These are phyloP conservation scores for Ramularia endophylla DNA, from an alignment of 2,329 filamentous ascomycete genomes.

Conservation along the genomic window DNA sequence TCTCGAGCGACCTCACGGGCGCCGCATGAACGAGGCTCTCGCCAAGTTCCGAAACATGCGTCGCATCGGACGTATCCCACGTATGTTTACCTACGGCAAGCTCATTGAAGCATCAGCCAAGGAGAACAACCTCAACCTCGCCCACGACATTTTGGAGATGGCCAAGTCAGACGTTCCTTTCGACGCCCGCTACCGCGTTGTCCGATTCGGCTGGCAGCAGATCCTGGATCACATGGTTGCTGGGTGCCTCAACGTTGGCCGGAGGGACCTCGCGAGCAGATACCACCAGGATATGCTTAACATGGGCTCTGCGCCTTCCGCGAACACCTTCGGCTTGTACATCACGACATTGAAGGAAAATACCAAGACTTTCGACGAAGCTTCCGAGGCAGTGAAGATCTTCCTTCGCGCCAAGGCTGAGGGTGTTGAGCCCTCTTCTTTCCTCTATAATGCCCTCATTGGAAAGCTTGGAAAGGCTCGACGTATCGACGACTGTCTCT, in stretches of 20 bases:
- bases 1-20: slow-evolving; percentile 72
- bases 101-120: slow-evolving; percentile 86
- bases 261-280: slow-evolving; percentile 72
- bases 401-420: slow-evolving; percentile 91
- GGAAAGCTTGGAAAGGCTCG: slow-evolving; percentile 97
- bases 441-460: slow-evolving; percentile 96
- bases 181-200: slow-evolving; percentile 73
- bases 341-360: slow-evolving; percentile 99
- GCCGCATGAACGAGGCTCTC: slow-evolving; percentile 69
- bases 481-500: slow-evolving; percentile 94
- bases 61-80: slow-evolving; percentile 80
- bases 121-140: slow-evolving; percentile 73
- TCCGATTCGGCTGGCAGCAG: slow-evolving; percentile 92
- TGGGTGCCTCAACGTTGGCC: slow-evolving; percentile 76
- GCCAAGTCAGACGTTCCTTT: slow-evolving; percentile 84
- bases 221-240: slow-evolving; percentile 97
- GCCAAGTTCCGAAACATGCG: slow-evolving; percentile 88
- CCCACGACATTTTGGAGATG: slow-evolving; percentile 82
- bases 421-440: slow-evolving; percentile 91
- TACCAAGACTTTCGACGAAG: slow-evolving; percentile 95
- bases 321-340: slow-evolving; percentile 97
- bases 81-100: slow-evolving; percentile 96
- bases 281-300: slow-evolving; percentile 88
- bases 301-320: slow-evolving; percentile 86
- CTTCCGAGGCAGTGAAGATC: slow-evolving; percentile 93